Conservation (phyloP, 1,284 basidiomycete species). For the Sporisorium graminicola region DNA sequence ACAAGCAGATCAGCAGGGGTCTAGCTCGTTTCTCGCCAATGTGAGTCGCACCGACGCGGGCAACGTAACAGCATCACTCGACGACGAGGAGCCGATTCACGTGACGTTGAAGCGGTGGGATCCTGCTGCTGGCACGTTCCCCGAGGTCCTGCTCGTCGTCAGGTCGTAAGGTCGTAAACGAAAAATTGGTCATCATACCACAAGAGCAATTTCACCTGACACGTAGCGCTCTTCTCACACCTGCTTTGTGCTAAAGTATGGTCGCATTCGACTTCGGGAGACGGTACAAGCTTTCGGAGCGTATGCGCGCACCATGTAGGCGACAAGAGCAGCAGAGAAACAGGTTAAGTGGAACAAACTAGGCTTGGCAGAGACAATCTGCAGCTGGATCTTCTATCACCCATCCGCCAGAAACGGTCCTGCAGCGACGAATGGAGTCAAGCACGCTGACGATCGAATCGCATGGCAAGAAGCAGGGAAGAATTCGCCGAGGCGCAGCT, state of each 20-base stretch:
- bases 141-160: constrained; percentile 62
- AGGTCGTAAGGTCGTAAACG: constrained; percentile 42
- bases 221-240: background rate
- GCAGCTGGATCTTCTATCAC: background rate
- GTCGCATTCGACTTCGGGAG: constrained; percentile 25
- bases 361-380: no score
- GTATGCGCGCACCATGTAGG: constrained; percentile 34
- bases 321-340: background rate
- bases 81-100: constrained; percentile 22
- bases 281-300: constrained; percentile 47
- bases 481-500: background rate
- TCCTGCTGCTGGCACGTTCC: constrained; percentile 55
- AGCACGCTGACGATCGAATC: background rate
- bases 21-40: constrained; percentile 11
- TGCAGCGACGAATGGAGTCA: background rate
- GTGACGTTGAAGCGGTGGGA: constrained; percentile 58
- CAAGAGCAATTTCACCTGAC: constrained; percentile 9
- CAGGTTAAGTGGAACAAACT: no score
- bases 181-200: background rate
- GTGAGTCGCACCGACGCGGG: constrained; percentile 24
- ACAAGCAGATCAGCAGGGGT: constrained; percentile 2
- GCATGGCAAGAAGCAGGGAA: background rate
- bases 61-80: background rate
- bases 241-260: background rate
- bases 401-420: no score